phyloP scores from a whole-genome alignment of 2,329 filamentous ascomycete genomes.

The Cladosporium phlei region DNA sequence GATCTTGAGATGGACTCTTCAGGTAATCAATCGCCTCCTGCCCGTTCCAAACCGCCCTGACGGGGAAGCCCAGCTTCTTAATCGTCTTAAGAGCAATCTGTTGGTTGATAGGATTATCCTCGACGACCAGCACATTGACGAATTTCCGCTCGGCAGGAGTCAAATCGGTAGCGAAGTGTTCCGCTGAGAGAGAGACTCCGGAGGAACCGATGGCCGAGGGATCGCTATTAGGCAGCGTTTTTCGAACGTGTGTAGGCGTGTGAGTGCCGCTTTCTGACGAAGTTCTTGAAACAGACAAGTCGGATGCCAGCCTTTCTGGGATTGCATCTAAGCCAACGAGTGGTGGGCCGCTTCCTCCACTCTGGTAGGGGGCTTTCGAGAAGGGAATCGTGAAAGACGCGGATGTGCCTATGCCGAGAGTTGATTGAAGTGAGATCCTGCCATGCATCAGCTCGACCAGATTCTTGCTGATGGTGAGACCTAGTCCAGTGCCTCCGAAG shows the following conservation, averaged over 20 bases:
- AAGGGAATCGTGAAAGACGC: slow-evolving; percentile 74
- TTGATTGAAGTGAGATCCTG: slow-evolving; percentile 65
- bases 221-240: slow-evolving; percentile 17
- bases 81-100: slow-evolving; percentile 74
- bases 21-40: slow-evolving; percentile 74
- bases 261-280: slow-evolving; percentile 56
- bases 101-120: slow-evolving; percentile 70
- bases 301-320: slow-evolving; percentile 60
- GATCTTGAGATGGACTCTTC: slow-evolving; percentile 34
- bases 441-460: slow-evolving; percentile 75
- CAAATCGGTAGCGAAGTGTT: slow-evolving; percentile 48
- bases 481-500: slow-evolving; percentile 75
- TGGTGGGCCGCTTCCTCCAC: slow-evolving; percentile 38
- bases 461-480: slow-evolving; percentile 76
- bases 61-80: slow-evolving; percentile 66
- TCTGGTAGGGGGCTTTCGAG: slow-evolving; percentile 59
- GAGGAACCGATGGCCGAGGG: slow-evolving; percentile 17
- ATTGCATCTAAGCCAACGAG: slow-evolving; percentile 60
- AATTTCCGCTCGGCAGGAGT: slow-evolving; percentile 55
- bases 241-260: slow-evolving; percentile 21
- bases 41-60: slow-evolving; percentile 70
- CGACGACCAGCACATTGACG: slow-evolving; percentile 69
- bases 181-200: slow-evolving; percentile 26
- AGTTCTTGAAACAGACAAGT: slow-evolving; percentile 57
- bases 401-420: slow-evolving; percentile 63